These are phyloP conservation scores for Boletus reticuloceps DNA, from an alignment of 768 basidiomycete genomes.

Conservation along the genomic window DNA sequence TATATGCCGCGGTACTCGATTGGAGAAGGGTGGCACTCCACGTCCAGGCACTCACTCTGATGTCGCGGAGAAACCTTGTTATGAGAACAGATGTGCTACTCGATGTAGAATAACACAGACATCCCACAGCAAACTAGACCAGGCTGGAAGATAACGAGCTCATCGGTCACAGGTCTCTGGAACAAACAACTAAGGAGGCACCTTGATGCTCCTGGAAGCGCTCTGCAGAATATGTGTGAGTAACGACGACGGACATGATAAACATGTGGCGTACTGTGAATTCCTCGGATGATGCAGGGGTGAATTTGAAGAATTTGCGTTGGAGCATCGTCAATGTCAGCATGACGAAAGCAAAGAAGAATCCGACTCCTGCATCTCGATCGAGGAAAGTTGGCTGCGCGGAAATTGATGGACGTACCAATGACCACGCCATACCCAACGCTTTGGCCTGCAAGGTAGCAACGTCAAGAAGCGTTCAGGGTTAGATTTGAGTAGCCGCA, in stretches of 20 bases:
- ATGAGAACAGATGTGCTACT: not conserved
- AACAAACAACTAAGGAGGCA: constrained; percentile 13
- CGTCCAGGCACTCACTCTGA: constrained; percentile 52
- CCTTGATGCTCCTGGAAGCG: constrained; percentile 45
- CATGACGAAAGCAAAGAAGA: constrained; percentile 50
- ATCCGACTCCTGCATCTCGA: constrained; percentile 40
- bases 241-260: not conserved
- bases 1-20: constrained; percentile 51
- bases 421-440: constrained; percentile 51
- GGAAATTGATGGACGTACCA: constrained; percentile 28
- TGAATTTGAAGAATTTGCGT: constrained; percentile 32
- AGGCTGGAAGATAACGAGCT: constrained; percentile 29
- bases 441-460: constrained; percentile 35
- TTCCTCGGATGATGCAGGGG: constrained; percentile 47
- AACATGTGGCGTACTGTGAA: constrained; percentile 36
- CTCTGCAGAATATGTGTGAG: constrained; percentile 27
- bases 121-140: constrained; percentile 51
- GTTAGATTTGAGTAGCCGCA: no score
- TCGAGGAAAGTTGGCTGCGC: not conserved
- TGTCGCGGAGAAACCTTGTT: not conserved
- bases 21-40: constrained; percentile 58
- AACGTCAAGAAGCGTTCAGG: not conserved
- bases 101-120: constrained; percentile 22
- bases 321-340: constrained; percentile 44
- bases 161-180: not conserved